phyloP scores from a whole-genome alignment of 441 rosid species.

The Brassica hybrid region DNA sequence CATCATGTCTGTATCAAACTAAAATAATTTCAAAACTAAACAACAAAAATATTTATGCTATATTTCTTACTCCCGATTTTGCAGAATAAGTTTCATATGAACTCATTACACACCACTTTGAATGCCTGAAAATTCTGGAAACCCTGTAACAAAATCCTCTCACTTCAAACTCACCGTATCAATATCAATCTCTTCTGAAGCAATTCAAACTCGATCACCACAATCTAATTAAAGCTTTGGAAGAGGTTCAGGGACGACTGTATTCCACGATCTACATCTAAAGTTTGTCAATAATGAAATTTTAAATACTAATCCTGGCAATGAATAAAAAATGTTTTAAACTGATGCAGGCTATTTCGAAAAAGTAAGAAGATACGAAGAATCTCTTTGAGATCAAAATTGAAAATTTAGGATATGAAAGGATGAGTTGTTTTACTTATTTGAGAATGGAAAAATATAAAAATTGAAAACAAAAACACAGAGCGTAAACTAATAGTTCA shows the following conservation, averaged over 20 bases:
- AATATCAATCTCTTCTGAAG: background rate
- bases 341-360: background rate
- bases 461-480: background rate
- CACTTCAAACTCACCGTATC: background rate
- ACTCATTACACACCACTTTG: background rate
- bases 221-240: background rate
- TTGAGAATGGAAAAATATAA: background rate
- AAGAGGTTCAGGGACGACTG: too few relatives aligned
- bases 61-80: background rate
- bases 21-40: background rate
- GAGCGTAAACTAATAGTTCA: background rate
- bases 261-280: background rate
- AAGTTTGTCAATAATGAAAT: background rate
- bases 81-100: background rate
- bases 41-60: too few relatives aligned
- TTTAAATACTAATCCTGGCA: background rate
- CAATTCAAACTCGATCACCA: background rate
- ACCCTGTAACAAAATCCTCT: background rate
- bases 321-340: background rate
- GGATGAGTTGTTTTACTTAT: background rate
- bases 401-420: background rate
- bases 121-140: background rate
- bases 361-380: background rate
- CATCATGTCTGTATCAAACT: background rate
- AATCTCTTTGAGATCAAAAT: background rate